Percentiles rank a stretch among this genome's conserved stretches.
Conservation (phyloP, 257 asterid species). For the Solanum megistacrolobum region DNA sequence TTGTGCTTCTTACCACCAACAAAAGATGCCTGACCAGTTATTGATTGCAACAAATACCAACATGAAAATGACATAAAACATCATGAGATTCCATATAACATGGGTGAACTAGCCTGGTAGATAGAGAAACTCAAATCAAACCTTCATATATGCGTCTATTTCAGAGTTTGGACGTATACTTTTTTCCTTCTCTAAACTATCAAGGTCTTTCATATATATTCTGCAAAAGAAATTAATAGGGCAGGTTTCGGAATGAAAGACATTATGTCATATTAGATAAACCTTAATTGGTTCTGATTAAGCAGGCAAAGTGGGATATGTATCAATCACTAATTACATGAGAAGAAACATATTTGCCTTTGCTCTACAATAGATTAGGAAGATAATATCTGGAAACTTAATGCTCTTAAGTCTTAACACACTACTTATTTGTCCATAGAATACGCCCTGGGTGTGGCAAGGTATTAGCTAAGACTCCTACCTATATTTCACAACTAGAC, state of each 20-base stretch:
- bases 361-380: too few species aligned
- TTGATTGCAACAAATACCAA: background rate
- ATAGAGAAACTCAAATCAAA: conserved; percentile 4
- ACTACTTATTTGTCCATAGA: too few species aligned
- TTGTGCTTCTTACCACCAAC: conserved; percentile 67
- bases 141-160: conserved; percentile 91
- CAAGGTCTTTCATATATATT: conserved; percentile 41
- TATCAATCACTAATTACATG: too few species aligned
- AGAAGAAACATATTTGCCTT: too few species aligned
- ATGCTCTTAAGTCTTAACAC: too few species aligned
- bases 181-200: conserved; percentile 52
- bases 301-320: too few species aligned
- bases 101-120: background rate
- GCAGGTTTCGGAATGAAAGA: background rate
- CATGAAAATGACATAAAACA: background rate
- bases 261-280: background rate
- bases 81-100: background rate
- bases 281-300: too few species aligned
- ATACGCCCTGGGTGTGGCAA: too few species aligned
- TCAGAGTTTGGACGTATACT: conserved; percentile 64
- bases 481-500: too few species aligned
- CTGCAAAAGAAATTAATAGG: conserved; percentile 21
- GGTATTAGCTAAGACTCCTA: too few species aligned
- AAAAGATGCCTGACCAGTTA: conserved; percentile 49
- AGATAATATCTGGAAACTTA: too few species aligned